Base-by-base conservation (phyloP, 2,329 filamentous ascomycete genomes). In the Tolypocladium tundrense region DNA sequence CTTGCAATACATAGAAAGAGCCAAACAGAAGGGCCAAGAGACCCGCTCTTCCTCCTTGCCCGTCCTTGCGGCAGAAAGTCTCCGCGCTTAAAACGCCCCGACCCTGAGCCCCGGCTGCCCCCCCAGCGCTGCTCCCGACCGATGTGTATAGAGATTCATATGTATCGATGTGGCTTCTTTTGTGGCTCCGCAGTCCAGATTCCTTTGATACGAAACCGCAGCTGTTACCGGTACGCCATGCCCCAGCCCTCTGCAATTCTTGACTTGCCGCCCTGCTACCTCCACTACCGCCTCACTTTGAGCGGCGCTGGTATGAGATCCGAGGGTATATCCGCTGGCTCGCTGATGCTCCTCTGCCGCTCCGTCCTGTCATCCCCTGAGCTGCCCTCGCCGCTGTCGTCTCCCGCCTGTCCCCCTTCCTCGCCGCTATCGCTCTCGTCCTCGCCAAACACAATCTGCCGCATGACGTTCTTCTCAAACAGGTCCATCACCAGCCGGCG, bases 401-500 rank as follows among this genome's bases (percentile, higher is more conserved):
- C 88, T 57, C 87, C 86, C 16, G 66, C 67, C 4, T 64, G 66
- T 14, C 86, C 85, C 21, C 68, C 69, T 13, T 73, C 72, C 41
- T 68, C 71, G 40, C 68, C 72, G 55, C 90, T 88, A 57, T 90
- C 87, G 24, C 90, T 88, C 55, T 88, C 87, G 11, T 74, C 73
- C 24, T 72, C 73, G 24, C 88, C 88, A 59, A 96, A 86, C 14
- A 99, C 88, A 60, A 97, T 89, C 63, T 85, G 84, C 62, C 91
- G 81, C 73, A 97, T 80, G 50, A 97, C 90, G 59, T 84, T 87
- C 73, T 93, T 94, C 67, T 97, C 93, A 67, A 99, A 99, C 27
- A 99, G 75, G 69, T 97, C 94, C 60, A 97, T 86, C 41, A 96
- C 88, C 73, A 96, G 92, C 52, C 93, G 87, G 61, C 93, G 88